Evolutionary conservation across 176 grass and related monocot genomes (phyloP), one percentile per base, ranked within the genome.

Genomic region (Panicum miliaceum): DNA sequence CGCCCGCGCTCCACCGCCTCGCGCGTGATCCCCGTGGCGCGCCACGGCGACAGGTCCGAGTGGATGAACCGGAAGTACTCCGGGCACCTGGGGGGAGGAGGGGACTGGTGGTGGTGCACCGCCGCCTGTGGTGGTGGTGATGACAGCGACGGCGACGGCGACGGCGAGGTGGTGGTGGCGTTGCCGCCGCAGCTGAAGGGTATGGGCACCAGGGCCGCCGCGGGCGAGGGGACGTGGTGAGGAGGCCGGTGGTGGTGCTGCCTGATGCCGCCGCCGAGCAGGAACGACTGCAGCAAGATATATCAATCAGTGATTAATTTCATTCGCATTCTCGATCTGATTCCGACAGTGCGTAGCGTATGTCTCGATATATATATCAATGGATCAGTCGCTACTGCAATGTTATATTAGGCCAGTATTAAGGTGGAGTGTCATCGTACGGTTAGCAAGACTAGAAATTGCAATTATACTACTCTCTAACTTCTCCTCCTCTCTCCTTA

Each of bases 41-140:
- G 81, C 94, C 94, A 97, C 8, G 88, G 86, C 16, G 45, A 62
- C 11, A 97, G 82, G 76, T 97, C 94, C 0, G 84, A 62, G 22
- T 94, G 88, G 63, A 97, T 97, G 77, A 85, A 77, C 1, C 92
- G 90, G 77, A 97, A 97, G 84, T 89, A 97, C 2, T 85, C 84
- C 0, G 92, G 94, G 54, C 92, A 94, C 41, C 38, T 7, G 5
- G 7, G 20, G 3, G 57, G 67, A 7, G 75, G 66, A 8, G 40
- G 8, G 1, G 6, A 7, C 23, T 42, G 41, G 41, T 12, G 3
- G 48, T 62, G 7, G 65, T 46, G 15, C 14, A 5, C 0, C 13
- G 4, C 47, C 47, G 13, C 13, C 47, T 13, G 14, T 16, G 47
- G 3, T 3, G 27, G 16, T 13, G 20, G 14, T 6, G 74, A 12